Conservation (phyloP, 192 early-diverging fungal species). For the Umbelopsis vinacea region DNA sequence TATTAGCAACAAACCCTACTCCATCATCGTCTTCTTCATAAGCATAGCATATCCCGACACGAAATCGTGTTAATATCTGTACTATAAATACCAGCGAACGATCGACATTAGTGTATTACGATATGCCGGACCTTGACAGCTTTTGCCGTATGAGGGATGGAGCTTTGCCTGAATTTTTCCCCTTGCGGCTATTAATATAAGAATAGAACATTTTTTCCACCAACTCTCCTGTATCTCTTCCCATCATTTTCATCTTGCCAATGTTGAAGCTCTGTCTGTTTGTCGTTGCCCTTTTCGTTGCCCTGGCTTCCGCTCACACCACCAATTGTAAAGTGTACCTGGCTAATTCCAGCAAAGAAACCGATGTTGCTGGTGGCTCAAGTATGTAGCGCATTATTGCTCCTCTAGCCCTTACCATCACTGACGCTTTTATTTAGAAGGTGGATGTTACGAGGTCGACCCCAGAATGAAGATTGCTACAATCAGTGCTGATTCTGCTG, state of each 20-base stretch:
- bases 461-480: neutral
- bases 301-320: neutral
- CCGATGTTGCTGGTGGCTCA: neutral
- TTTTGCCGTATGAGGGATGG: slow-evolving; percentile 18
- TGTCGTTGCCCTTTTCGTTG: neutral
- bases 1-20: neutral
- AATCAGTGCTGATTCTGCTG: neutral
- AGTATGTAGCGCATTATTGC: neutral
- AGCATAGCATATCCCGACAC: neutral
- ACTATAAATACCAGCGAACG: neutral
- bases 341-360: neutral
- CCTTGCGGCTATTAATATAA: slow-evolving; percentile 13
- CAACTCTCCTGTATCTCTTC: neutral
- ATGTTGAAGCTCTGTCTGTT: neutral
- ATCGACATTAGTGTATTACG: neutral
- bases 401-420: neutral
- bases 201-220: neutral
- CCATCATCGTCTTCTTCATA: neutral
- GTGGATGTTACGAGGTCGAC: slow-evolving; percentile 11
- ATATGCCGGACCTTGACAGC: slow-evolving; percentile 9
- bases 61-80: neutral
- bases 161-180: neutral
- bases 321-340: neutral
- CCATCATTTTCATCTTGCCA: neutral
- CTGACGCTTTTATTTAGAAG: neutral